Base-by-base conservation (phyloP, 768 basidiomycete species). In the Podaxis sp. region DNA sequence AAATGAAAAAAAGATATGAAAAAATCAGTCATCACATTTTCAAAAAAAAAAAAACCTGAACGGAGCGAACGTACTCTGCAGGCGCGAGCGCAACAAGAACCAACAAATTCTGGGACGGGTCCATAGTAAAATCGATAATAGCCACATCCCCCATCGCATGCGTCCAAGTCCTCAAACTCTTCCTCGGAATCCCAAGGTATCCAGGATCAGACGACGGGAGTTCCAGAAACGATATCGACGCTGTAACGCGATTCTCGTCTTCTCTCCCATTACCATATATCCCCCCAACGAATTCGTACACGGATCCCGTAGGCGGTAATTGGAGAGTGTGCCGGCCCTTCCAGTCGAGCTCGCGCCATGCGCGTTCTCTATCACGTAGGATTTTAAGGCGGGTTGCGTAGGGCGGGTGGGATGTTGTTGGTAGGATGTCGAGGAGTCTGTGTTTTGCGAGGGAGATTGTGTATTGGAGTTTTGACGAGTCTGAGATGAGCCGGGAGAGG, bases 81-180 rank as follows among this genome's bases (percentile, higher is more conserved):
- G 78, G 72, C 0, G 80, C 75, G 11, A 80, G 71, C 2, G 79
- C 74, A 15, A 85, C 79, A 12, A 86, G 77, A 12, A 83, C 80
- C 15, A 85, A 72, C 3, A 86, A 68, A 69, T 85, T 82, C 70
- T 84, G 82, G 4, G 77, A 73, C 11, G 82, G 82, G 71, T 83
- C 83, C 78, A 85, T 84, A 0, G 84, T 83, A 55, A 85, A 84
- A 64, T 86, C 84, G 25, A 83, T 75, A 61, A 83, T 77, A 49
- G 72, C 75, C 22, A 80, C 56, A 40, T 78, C 77, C 12, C 69
- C 71, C 72, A 82, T 79, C 25, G 69, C 53, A 63, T 83, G 80
- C 1, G 77, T 79, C 82, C 82, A 83, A 38, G 69, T 71, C 58
- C 73, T 72, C 62, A 76, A 62, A 37, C 71, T 68, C 40, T 67